Conservation (phyloP, 2,329 filamentous ascomycete genomes). For the Alternaria incomplexa region DNA sequence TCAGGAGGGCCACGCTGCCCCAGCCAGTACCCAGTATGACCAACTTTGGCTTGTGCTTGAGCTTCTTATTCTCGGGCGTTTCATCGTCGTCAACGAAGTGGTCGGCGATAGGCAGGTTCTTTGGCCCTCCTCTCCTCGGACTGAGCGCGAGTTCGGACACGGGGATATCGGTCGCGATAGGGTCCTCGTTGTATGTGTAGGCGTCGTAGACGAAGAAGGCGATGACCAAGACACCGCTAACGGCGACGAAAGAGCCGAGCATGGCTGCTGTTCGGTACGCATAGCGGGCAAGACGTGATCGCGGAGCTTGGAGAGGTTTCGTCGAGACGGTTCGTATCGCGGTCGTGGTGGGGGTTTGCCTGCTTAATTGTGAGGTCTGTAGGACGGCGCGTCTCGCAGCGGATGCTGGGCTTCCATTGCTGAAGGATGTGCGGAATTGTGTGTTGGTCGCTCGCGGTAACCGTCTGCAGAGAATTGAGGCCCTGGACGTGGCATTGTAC, state of each 20-base stretch:
- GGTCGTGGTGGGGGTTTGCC: slow-evolving; percentile 15
- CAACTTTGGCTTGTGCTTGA: slow-evolving; percentile 88
- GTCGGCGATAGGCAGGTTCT: slow-evolving; percentile 92
- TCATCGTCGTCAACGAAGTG: slow-evolving; percentile 90
- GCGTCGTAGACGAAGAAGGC: slow-evolving; percentile 95
- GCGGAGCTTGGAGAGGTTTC: slow-evolving; percentile 38
- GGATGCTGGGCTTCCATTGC: slow-evolving; percentile 30
- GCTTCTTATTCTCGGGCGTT: slow-evolving; percentile 68
- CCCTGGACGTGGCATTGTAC: slow-evolving; percentile 25
- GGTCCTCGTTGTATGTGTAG: slow-evolving; percentile 80
- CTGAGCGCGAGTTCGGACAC: slow-evolving; percentile 85
- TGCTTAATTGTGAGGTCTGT: slow-evolving; percentile 23
- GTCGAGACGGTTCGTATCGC: slow-evolving; percentile 37
- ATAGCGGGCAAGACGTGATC: slow-evolving; percentile 56
- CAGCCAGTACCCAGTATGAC: slow-evolving; percentile 94
- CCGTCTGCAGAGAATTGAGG: slow-evolving; percentile 19
- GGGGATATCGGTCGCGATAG: slow-evolving; percentile 72
- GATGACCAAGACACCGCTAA: slow-evolving; percentile 72
- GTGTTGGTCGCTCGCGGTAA: slow-evolving; percentile 10
- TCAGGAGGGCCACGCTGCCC: slow-evolving; percentile 91
- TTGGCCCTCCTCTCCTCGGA: slow-evolving; percentile 84
- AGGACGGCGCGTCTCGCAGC: slow-evolving; percentile 30
- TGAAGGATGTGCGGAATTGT: slow-evolving; percentile 34
- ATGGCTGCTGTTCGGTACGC: slow-evolving; percentile 73
- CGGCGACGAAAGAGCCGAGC: slow-evolving; percentile 75